A percentile compares a stretch with the other conserved stretches of the same genome.
Conservation (phyloP, 805 yeast genomes). For the Myxozyma melibiosi region DNA sequence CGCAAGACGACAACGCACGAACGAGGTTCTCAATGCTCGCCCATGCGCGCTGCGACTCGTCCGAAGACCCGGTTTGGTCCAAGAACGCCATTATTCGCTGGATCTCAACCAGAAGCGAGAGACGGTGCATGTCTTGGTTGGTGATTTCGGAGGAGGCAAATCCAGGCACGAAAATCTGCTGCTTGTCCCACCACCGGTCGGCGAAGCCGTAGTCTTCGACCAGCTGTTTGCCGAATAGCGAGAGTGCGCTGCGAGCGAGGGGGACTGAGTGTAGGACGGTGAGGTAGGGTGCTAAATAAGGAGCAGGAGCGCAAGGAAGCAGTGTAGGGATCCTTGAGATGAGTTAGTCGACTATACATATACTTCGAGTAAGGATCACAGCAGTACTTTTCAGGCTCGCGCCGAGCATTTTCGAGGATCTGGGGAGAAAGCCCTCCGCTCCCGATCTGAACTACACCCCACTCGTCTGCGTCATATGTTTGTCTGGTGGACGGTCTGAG, state of each 20-base stretch:
- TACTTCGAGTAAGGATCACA: not conserved
- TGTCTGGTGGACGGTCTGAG: slow-evolving; percentile 36
- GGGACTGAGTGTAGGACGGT: slow-evolving; percentile 40
- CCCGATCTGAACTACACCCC: slow-evolving; percentile 33
- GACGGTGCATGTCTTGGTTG: slow-evolving; percentile 8
- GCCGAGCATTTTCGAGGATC: slow-evolving; percentile 3
- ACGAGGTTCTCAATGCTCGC: slow-evolving; percentile 30
- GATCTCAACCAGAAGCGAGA: slow-evolving; percentile 35
- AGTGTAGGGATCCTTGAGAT: slow-evolving; percentile 13
- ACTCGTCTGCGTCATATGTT: slow-evolving; percentile 33
- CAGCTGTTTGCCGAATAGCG: slow-evolving; percentile 34
- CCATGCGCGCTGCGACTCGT: slow-evolving; percentile 35
- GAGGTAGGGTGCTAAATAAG: slow-evolving; percentile 37
- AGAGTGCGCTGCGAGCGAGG: slow-evolving; percentile 38
- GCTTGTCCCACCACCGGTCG: slow-evolving; percentile 38
- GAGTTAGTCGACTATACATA: not conserved
- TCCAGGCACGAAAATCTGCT: slow-evolving; percentile 28
- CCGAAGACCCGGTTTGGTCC: slow-evolving; percentile 27
- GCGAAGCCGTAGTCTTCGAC: slow-evolving; percentile 38
- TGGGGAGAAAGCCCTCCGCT: not conserved
- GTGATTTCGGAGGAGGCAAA: not conserved
- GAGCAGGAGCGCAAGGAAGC: slow-evolving; percentile 8
- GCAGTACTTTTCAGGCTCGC: slow-evolving; percentile 4
- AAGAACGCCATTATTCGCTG: slow-evolving; percentile 41
- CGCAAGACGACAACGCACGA: not conserved